phyloP scores from a whole-genome alignment of 108 stramenopile genomes.

The Nitzschia putrida region DNA sequence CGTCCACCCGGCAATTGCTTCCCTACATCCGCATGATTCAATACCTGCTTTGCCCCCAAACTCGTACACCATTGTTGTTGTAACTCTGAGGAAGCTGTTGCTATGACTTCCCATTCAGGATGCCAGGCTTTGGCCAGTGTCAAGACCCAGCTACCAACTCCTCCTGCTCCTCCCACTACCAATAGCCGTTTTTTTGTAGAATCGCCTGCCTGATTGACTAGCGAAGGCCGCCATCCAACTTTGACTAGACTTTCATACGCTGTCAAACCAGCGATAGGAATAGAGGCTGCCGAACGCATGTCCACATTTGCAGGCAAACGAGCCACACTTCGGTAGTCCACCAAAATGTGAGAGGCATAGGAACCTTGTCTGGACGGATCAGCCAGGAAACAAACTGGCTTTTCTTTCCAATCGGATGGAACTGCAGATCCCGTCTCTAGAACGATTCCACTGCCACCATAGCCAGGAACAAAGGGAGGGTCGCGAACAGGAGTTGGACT shows the following conservation, averaged over 20 bases:
- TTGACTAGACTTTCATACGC: constrained; percentile 52
- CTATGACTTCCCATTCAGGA: constrained; percentile 42
- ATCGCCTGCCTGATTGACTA: neutral
- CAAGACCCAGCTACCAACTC: constrained; percentile 54
- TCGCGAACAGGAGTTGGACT: neutral
- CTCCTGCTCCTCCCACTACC: constrained; percentile 55
- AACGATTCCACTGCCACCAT: constrained; percentile 46
- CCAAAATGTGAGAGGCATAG: constrained; percentile 44
- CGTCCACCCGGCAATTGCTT: constrained; percentile 34
- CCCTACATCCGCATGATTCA: constrained; percentile 34
- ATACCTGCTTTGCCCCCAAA: constrained; percentile 33
- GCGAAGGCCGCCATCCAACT: constrained; percentile 17
- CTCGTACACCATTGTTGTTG: constrained; percentile 43
- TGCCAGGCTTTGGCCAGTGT: constrained; percentile 35
- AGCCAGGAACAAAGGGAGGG: constrained; percentile 49
- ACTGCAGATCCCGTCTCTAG: constrained; percentile 12
- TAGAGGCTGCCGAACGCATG: constrained; percentile 33
- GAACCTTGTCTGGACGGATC: constrained; percentile 45
- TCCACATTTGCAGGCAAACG: constrained; percentile 30
- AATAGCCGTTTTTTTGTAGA: constrained; percentile 23
- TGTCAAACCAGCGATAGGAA: constrained; percentile 52
- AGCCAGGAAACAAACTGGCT: constrained; percentile 39
- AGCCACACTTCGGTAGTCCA: constrained; percentile 39
- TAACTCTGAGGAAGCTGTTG: constrained; percentile 35
- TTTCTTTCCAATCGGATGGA: constrained; percentile 11